These are phyloP conservation scores for Dillenia turbinata DNA, from an alignment of 164 flowering plant genomes.

Conservation along the genomic window DNA sequence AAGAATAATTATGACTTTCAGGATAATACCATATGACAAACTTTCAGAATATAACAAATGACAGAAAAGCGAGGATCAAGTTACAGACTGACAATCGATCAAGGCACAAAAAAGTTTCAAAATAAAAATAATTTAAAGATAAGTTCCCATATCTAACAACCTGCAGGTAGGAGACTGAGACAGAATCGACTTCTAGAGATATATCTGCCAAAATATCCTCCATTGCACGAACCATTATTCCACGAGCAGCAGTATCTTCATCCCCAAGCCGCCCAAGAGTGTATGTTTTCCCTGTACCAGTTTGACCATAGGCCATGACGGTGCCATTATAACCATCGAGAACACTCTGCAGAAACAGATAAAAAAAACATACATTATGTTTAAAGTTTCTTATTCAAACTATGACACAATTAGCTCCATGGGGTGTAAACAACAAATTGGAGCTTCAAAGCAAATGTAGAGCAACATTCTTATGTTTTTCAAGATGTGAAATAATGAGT, in stretches of 20 bases:
- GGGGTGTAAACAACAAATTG: background rate
- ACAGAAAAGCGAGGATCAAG: too few species aligned
- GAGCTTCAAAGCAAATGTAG: conserved; percentile 1
- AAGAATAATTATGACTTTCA: conserved; percentile 3
- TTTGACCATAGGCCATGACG: conserved; percentile 97
- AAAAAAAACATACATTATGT: conserved; percentile 2
- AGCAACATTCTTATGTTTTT: background rate
- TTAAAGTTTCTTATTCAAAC: background rate
- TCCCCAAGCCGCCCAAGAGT: conserved; percentile 96
- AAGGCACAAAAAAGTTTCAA: too few species aligned
- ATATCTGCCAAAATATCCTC: conserved; percentile 80
- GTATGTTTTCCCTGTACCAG: conserved; percentile 96
- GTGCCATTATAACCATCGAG: conserved; percentile 97
- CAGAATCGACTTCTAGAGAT: conserved; percentile 69
- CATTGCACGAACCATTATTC: conserved; percentile 97
- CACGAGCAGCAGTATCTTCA: conserved; percentile 87
- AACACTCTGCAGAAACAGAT: conserved; percentile 65
- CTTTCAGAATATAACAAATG: too few species aligned
- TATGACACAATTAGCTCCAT: background rate
- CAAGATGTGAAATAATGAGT: too few species aligned
- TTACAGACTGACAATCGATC: too few species aligned
- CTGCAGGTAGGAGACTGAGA: conserved; percentile 89
- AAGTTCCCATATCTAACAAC: conserved; percentile 26
- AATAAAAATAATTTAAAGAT: too few species aligned
- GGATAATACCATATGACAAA: too few species aligned